A percentile compares a stretch with the other conserved stretches of the same genome.
Evolutionary conservation across 1,284 basidiomycete genomes (phyloP).

Genomic region (Sporisorium graminicola): DNA sequence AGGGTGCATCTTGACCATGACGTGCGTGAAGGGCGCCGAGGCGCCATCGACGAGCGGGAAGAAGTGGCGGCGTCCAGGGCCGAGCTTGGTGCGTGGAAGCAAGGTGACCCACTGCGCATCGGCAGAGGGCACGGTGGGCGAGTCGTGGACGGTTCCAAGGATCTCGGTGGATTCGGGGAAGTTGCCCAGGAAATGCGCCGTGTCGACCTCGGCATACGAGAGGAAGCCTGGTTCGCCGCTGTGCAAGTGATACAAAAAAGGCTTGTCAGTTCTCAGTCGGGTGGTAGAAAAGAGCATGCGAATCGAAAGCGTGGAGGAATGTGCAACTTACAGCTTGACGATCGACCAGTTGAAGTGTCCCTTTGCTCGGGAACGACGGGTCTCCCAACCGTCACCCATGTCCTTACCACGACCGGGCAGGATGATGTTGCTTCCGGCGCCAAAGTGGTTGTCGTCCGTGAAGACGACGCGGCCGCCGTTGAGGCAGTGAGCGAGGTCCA

Average conservation of each 20-base stretch:
- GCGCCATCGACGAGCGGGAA: slow-evolving; percentile 80
- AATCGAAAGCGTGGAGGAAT: background rate
- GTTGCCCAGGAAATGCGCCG: slow-evolving; percentile 95
- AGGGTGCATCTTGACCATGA: slow-evolving; percentile 89
- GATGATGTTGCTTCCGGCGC: slow-evolving; percentile 88
- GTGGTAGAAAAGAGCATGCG: background rate
- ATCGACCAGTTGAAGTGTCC: slow-evolving; percentile 92
- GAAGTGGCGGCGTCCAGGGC: slow-evolving; percentile 89
- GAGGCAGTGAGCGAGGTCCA: slow-evolving; percentile 89
- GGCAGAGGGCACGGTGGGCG: slow-evolving; percentile 37
- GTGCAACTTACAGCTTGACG: slow-evolving; percentile 81
- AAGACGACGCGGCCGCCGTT: slow-evolving; percentile 85
- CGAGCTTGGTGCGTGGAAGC: slow-evolving; percentile 82
- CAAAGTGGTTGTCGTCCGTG: slow-evolving; percentile 89
- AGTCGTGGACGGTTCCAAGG: slow-evolving; percentile 75
- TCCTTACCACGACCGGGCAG: slow-evolving; percentile 87
- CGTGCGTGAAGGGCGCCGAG: slow-evolving; percentile 79
- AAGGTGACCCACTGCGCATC: slow-evolving; percentile 78
- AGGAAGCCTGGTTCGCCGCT: slow-evolving; percentile 74
- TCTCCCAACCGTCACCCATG: slow-evolving; percentile 99
- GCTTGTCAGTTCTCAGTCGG: background rate
- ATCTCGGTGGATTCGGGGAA: slow-evolving; percentile 86
- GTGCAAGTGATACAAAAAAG: background rate
- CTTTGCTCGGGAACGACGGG: slow-evolving; percentile 83
- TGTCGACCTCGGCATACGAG: slow-evolving; percentile 88